A percentile compares a stretch with the other conserved stretches of the same genome.
Conservation (phyloP, 768 basidiomycete genomes). For the Phylloporus sp. region DNA sequence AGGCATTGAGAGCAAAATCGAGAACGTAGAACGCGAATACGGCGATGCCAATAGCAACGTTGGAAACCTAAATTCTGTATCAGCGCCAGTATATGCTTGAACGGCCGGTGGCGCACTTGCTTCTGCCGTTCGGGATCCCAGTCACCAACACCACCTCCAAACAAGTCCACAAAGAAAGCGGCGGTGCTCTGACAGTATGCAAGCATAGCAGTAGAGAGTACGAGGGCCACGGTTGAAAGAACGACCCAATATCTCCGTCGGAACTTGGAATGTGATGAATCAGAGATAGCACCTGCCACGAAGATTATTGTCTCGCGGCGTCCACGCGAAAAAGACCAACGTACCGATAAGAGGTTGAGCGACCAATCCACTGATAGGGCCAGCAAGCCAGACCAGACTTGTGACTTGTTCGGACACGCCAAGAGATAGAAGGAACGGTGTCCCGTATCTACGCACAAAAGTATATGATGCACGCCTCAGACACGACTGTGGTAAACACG, state of each 20-base stretch:
- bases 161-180: constrained; percentile 66
- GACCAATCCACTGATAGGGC: constrained; percentile 91
- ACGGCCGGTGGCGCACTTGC: constrained; percentile 40
- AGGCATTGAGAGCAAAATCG: constrained; percentile 95
- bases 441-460: constrained; percentile 69
- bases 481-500: constrained; percentile 24
- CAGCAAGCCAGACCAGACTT: constrained; percentile 91
- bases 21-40: constrained; percentile 88
- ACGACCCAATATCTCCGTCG: constrained; percentile 90
- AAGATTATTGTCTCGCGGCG: constrained; percentile 3
- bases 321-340: background rate
- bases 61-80: constrained; percentile 45
- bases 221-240: constrained; percentile 78
- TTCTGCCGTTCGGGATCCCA: constrained; percentile 76
- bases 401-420: constrained; percentile 87
- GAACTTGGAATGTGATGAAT: constrained; percentile 86
- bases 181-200: constrained; percentile 81
- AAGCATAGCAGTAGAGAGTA: constrained; percentile 69
- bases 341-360: constrained; percentile 98
- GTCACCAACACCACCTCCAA: constrained; percentile 72
- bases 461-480: background rate
- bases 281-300: constrained; percentile 81
- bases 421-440: constrained; percentile 80
- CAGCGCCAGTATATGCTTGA: background rate
- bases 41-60: constrained; percentile 77